Conservation (phyloP, 2,329 filamentous ascomycete genomes). For the Gyromitra esculenta region DNA sequence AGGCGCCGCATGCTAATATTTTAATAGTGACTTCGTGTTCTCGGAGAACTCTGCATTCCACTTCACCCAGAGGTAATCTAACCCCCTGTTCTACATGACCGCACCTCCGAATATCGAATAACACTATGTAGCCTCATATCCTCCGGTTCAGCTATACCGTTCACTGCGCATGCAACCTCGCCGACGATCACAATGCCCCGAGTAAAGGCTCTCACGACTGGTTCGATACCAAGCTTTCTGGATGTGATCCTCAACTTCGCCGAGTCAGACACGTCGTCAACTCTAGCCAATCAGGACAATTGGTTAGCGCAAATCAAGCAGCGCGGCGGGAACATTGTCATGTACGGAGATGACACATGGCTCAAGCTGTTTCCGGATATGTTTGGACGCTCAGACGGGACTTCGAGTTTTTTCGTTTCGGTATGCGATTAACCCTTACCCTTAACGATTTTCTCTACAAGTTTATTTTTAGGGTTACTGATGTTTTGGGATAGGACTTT, state of each 20-base stretch:
- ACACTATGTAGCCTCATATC: constrained; percentile 75
- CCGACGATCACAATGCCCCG: constrained; percentile 98
- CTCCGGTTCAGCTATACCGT: constrained; percentile 84
- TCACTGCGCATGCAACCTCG: constrained; percentile 94
- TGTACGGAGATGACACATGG: constrained; percentile 99
- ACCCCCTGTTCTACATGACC: constrained; percentile 23
- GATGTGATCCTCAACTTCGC: constrained; percentile 97
- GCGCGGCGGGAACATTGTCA: constrained; percentile 79
- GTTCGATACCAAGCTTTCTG: constrained; percentile 96
- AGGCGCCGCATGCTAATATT: constrained; percentile 43
- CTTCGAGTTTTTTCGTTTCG: constrained; percentile 97
- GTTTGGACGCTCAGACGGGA: constrained; percentile 88
- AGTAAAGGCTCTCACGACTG: constrained; percentile 95
- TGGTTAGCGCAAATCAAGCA: constrained; percentile 94
- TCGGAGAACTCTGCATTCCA: constrained; percentile 79
- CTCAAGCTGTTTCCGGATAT: constrained; percentile 91
- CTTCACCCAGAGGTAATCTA: constrained; percentile 81
- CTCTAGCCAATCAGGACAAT: constrained; percentile 86
- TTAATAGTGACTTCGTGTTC: constrained; percentile 87
- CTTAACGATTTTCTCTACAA: not conserved
- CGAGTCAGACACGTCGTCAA: constrained; percentile 90
- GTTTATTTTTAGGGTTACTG: not conserved
- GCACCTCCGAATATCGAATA: constrained; percentile 28
- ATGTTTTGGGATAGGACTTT: constrained; percentile 74
- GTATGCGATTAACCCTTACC: constrained; percentile 66